A percentile compares a stretch with the other conserved stretches of the same genome.
phyloP scores from a whole-genome alignment of 83 land plant species.

The Isoetes engelmannii region DNA sequence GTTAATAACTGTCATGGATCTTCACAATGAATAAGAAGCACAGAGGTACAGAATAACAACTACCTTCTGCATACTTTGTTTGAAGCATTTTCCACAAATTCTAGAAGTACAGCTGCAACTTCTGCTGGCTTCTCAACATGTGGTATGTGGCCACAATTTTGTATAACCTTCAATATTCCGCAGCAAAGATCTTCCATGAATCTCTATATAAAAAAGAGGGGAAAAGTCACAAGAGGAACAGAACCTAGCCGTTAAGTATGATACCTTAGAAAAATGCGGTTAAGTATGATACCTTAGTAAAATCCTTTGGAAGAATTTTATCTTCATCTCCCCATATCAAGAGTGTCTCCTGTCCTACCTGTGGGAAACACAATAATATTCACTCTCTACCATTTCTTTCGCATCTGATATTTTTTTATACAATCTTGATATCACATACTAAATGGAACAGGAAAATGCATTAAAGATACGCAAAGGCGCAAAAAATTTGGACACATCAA shows the following conservation, averaged over 20 bases:
- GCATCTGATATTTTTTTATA: not conserved
- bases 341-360: slow-evolving; percentile 67
- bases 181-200: slow-evolving; percentile 24
- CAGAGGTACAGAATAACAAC: too few species aligned
- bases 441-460: not conserved
- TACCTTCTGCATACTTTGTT: too few species aligned
- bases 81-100: slow-evolving; percentile 17
- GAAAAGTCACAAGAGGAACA: not conserved
- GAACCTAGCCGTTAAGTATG: not conserved
- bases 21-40: too few species aligned
- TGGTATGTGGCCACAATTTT: slow-evolving; percentile 35
- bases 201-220: slow-evolving; percentile 18
- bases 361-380: not conserved
- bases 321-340: slow-evolving; percentile 92
- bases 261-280: slow-evolving; percentile 1
- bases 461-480: slow-evolving; percentile 1
- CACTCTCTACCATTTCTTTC: not conserved
- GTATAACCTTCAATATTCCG: slow-evolving; percentile 20
- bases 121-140: slow-evolving; percentile 39
- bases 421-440: not conserved
- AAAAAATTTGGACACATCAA: not conserved
- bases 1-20: too few species aligned
- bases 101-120: slow-evolving; percentile 19
- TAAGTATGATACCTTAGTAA: slow-evolving; percentile 48
- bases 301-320: slow-evolving; percentile 50